Conservation (phyloP, 352 stramenopile species). For the Pythium apleroticum region DNA sequence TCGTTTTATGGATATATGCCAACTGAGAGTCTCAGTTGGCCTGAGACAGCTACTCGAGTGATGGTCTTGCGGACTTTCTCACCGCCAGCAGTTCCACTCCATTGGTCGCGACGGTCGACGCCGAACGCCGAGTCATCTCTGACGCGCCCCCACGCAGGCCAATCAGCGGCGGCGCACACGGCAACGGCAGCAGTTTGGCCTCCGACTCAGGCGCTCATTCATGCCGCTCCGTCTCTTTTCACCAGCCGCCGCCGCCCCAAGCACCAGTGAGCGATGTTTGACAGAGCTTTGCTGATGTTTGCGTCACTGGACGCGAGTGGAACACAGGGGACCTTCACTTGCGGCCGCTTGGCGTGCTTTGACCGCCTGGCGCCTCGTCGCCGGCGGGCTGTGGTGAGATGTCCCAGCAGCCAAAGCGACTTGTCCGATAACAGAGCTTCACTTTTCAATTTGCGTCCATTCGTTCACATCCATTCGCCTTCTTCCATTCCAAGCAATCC, state of each 20-base stretch:
- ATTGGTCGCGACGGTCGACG: neutral
- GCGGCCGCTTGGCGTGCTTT: neutral
- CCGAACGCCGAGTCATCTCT: neutral
- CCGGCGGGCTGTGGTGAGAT: no score
- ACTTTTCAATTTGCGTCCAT: constrained; percentile 15
- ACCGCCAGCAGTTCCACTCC: constrained; percentile 9
- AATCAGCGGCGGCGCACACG: neutral
- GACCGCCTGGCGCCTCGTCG: neutral
- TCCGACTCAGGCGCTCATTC: neutral
- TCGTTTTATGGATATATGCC: constrained; percentile 11
- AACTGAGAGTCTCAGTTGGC: no score
- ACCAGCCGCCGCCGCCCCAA: neutral
- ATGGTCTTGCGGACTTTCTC: constrained; percentile 17
- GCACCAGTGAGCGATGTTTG: neutral
- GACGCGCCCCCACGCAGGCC: constrained; percentile 1
- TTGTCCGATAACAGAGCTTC: neutral
- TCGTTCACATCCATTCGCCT: neutral
- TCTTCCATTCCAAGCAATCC: neutral
- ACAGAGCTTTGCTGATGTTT: constrained; percentile 3
- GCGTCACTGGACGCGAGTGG: neutral
- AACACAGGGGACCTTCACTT: neutral
- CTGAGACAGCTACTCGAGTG: constrained; percentile 22
- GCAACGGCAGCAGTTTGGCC: neutral
- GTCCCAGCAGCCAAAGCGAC: neutral
- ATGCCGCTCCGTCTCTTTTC: neutral